phyloP scores from a whole-genome alignment of 148 eudicot species.

The Rhododendron vialii region DNA sequence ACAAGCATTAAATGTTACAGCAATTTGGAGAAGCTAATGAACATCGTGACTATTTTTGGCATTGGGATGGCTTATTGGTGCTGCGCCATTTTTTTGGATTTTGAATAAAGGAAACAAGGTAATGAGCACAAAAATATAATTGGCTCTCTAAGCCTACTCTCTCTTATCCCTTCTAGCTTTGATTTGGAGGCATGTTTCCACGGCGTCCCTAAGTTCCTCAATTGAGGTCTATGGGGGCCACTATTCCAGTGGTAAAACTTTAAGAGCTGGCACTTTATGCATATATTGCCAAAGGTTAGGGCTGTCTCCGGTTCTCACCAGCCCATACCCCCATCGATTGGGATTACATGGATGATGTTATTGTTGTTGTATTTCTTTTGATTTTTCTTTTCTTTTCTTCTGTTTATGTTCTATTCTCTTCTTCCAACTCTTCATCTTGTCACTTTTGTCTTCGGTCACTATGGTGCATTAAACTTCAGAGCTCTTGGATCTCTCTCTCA shows the following conservation, averaged over 20 bases:
- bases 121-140: background rate
- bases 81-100: background rate
- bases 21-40: background rate
- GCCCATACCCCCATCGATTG: background rate
- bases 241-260: background rate
- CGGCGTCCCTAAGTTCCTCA: background rate
- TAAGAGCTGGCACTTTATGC: background rate
- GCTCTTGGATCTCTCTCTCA: background rate
- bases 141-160: background rate
- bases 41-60: background rate
- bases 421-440: background rate
- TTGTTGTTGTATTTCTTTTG: background rate
- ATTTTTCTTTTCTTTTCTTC: background rate
- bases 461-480: background rate
- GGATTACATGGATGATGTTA: background rate
- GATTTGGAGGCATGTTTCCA: background rate
- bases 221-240: background rate
- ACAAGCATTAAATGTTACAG: background rate
- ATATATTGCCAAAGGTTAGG: background rate
- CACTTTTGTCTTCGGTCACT: background rate
- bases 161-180: background rate
- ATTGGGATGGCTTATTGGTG: background rate
- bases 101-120: background rate
- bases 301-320: background rate
- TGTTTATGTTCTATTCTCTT: background rate